Percentiles rank a stretch among this genome's conserved stretches.
These are phyloP conservation scores for Stachybotrys elegans DNA, from an alignment of 2,329 filamentous ascomycete species.

Conservation along the genomic window DNA sequence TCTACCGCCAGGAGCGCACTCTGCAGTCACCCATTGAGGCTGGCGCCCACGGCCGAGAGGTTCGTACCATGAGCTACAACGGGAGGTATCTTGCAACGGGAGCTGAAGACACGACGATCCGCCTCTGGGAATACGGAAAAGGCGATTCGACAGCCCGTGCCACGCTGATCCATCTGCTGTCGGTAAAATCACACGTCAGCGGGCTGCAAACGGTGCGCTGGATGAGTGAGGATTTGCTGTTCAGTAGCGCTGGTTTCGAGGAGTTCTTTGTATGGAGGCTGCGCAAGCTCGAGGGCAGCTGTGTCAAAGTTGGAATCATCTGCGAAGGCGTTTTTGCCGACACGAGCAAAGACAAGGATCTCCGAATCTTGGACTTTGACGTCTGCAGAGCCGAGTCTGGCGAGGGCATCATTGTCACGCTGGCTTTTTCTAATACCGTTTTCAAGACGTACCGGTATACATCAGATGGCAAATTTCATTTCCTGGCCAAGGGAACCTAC, in stretches of 20 bases:
- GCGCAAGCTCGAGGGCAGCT: slow-evolving; percentile 43
- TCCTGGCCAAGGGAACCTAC: slow-evolving; percentile 53
- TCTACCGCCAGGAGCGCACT: slow-evolving; percentile 37
- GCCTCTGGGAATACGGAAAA: slow-evolving; percentile 56
- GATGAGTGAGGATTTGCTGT: slow-evolving; percentile 66
- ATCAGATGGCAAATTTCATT: slow-evolving; percentile 33
- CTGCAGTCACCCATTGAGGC: slow-evolving; percentile 48
- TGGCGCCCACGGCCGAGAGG: slow-evolving; percentile 83
- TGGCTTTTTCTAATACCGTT: slow-evolving; percentile 81
- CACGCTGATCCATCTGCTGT: slow-evolving; percentile 48
- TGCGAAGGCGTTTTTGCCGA: slow-evolving; percentile 52
- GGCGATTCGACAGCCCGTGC: slow-evolving; percentile 2
- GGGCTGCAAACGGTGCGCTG: slow-evolving; percentile 80
- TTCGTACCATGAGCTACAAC: slow-evolving; percentile 48
- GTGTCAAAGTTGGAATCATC: slow-evolving; percentile 47
- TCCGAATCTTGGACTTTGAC: slow-evolving; percentile 80
- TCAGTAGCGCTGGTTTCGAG: slow-evolving; percentile 83
- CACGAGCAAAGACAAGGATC: slow-evolving; percentile 52
- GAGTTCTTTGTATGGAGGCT: slow-evolving; percentile 86
- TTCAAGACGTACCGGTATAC: slow-evolving; percentile 57
- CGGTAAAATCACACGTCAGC: slow-evolving; percentile 72
- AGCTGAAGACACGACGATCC: slow-evolving; percentile 69
- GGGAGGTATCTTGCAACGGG: slow-evolving; percentile 54
- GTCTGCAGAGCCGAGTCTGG: slow-evolving; percentile 26
- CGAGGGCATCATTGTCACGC: slow-evolving; percentile 52